These are phyloP conservation scores for Aureobasidium melanogenum DNA, from an alignment of 2,329 filamentous ascomycete genomes.

Conservation along the genomic window DNA sequence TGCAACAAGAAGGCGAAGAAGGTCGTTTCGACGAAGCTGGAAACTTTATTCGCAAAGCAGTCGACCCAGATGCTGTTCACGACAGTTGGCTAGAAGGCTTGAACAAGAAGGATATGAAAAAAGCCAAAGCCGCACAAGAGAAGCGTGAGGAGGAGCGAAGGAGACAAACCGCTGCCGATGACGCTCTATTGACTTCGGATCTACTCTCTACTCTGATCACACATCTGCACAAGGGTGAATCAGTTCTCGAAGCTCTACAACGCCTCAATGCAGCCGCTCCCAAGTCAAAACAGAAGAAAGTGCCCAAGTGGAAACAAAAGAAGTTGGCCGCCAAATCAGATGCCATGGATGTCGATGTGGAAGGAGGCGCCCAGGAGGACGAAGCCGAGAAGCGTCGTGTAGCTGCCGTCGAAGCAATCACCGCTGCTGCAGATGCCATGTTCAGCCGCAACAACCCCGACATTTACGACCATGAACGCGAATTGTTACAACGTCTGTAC, in stretches of 20 bases:
- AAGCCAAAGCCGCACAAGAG: slow-evolving; percentile 77
- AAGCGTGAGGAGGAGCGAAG: slow-evolving; percentile 71
- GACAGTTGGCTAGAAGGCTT: slow-evolving; percentile 89
- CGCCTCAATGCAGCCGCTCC: slow-evolving; percentile 48
- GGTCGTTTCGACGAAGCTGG: slow-evolving; percentile 84
- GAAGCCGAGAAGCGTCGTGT: slow-evolving; percentile 61
- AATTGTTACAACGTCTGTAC: slow-evolving; percentile 75
- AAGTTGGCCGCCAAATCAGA: slow-evolving; percentile 36
- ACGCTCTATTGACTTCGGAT: slow-evolving; percentile 64
- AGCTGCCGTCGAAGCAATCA: slow-evolving; percentile 70
- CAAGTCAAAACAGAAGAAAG: slow-evolving; percentile 44
- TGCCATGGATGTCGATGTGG: slow-evolving; percentile 60
- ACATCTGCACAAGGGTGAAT: slow-evolving; percentile 71
- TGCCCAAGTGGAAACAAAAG: slow-evolving; percentile 52
- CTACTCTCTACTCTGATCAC: slow-evolving; percentile 64
- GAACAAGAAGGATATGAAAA: slow-evolving; percentile 87
- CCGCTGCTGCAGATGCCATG: slow-evolving; percentile 80
- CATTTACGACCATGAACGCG: slow-evolving; percentile 85
- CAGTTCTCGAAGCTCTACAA: slow-evolving; percentile 76
- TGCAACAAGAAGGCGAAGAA: slow-evolving; percentile 82
- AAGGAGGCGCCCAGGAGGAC: slow-evolving; percentile 43
- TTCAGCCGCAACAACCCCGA: slow-evolving; percentile 75
- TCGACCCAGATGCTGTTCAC: slow-evolving; percentile 80
- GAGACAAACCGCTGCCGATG: slow-evolving; percentile 62
- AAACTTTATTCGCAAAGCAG: slow-evolving; percentile 84